phyloP scores from a whole-genome alignment of 345 rosid species.

The Citrus unshiu region DNA sequence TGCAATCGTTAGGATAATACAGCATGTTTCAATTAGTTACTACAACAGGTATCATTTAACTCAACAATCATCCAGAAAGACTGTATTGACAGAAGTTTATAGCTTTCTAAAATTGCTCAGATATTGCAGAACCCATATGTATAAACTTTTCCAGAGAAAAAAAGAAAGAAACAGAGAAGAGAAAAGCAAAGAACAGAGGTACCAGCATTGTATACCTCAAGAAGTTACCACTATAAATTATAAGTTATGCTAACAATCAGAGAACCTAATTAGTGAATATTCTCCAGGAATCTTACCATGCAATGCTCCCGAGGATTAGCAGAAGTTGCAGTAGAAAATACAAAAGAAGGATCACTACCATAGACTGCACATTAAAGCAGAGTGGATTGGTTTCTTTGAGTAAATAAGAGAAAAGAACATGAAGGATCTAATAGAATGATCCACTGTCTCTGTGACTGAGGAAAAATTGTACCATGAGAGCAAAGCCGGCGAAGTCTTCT shows the following conservation, averaged over 20 bases:
- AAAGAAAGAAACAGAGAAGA: neutral
- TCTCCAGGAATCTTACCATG: slow-evolving; percentile 54
- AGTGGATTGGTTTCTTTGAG: slow-evolving; percentile 4
- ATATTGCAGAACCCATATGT: neutral
- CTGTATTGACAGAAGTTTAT: neutral
- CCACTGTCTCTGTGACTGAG: neutral
- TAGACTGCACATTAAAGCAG: slow-evolving; percentile 52
- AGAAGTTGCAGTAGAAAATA: slow-evolving; percentile 94
- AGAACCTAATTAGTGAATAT: slow-evolving; percentile 17
- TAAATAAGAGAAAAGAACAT: slow-evolving; percentile 4
- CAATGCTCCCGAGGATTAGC: slow-evolving; percentile 94
- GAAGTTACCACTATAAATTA: neutral
- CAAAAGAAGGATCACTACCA: slow-evolving; percentile 70
- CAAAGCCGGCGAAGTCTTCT: slow-evolving; percentile 91
- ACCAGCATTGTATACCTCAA: neutral
- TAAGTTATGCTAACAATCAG: neutral
- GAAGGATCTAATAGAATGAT: neutral
- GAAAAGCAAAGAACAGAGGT: neutral
- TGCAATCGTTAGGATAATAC: neutral
- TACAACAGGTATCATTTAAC: neutral
- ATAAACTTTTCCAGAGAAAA: neutral
- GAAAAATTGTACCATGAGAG: slow-evolving; percentile 60
- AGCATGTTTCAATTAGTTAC: neutral
- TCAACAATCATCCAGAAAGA: neutral
- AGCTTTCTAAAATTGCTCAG: neutral